phyloP scores from a whole-genome alignment of 2,329 filamentous ascomycete species.

The Fusarium camptoceras region DNA sequence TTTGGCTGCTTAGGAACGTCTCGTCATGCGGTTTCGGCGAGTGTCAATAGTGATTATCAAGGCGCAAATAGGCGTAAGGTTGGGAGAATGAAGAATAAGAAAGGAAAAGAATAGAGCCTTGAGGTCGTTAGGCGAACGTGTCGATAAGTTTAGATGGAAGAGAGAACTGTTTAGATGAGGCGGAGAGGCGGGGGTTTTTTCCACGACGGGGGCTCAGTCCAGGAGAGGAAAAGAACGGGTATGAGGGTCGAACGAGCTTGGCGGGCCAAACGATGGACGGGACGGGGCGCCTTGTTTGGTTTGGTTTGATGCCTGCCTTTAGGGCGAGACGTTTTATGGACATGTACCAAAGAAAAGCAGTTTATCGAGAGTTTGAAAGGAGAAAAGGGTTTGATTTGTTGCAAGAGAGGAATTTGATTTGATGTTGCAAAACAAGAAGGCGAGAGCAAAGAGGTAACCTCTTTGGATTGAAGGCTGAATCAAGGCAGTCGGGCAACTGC shows the following conservation, averaged over 20 bases:
- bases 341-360: slow-evolving; percentile 18
- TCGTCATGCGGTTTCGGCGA: slow-evolving; percentile 54
- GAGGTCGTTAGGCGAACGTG: slow-evolving; percentile 47
- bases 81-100: slow-evolving; percentile 26
- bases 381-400: slow-evolving; percentile 3
- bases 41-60: slow-evolving; percentile 41
- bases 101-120: slow-evolving; percentile 38
- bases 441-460: slow-evolving; percentile 1
- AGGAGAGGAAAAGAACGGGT: slow-evolving; percentile 46
- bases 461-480: slow-evolving; percentile 15
- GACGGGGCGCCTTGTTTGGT: slow-evolving; percentile 28
- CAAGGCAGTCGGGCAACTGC: slow-evolving; percentile 14
- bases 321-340: slow-evolving; percentile 18
- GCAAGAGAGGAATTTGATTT: slow-evolving; percentile 4
- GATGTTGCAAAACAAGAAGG: neutral
- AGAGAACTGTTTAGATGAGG: slow-evolving; percentile 44
- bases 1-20: slow-evolving; percentile 54
- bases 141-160: slow-evolving; percentile 46
- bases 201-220: slow-evolving; percentile 37
- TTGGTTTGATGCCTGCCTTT: slow-evolving; percentile 20
- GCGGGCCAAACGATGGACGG: slow-evolving; percentile 31
- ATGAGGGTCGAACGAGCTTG: slow-evolving; percentile 40
- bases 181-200: slow-evolving; percentile 48
- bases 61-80: slow-evolving; percentile 20
- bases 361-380: slow-evolving; percentile 23